These are phyloP conservation scores for Thermoascus crustaceus DNA, from an alignment of 2,329 filamentous ascomycete genomes.

Conservation along the genomic window DNA sequence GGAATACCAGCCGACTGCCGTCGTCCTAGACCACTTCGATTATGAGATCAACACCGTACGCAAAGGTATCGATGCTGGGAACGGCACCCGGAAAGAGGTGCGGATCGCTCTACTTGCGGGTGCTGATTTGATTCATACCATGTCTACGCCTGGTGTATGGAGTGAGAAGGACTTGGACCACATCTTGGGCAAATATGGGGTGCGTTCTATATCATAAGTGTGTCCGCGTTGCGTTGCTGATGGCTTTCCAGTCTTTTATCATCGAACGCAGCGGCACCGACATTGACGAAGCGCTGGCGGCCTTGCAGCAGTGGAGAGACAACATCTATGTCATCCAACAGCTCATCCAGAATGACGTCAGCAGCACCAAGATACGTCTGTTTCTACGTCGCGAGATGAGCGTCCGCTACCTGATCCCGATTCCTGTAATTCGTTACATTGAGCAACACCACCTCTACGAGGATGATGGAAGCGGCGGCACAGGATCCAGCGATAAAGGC, in stretches of 20 bases:
- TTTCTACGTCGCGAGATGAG: constrained; percentile 74
- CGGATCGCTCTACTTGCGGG: constrained; percentile 77
- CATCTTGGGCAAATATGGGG: constrained; percentile 72
- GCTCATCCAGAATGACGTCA: constrained; percentile 78
- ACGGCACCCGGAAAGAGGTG: constrained; percentile 58
- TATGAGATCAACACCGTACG: constrained; percentile 76
- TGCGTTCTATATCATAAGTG: constrained; percentile 17
- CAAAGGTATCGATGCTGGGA: constrained; percentile 61
- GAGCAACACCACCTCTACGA: constrained; percentile 58
- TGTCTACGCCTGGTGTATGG: constrained; percentile 68
- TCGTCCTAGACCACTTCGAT: constrained; percentile 85
- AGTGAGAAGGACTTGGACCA: constrained; percentile 75
- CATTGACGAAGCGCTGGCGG: constrained; percentile 78
- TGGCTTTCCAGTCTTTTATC: constrained; percentile 53
- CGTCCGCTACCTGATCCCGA: constrained; percentile 67
- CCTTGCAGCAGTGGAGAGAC: constrained; percentile 70
- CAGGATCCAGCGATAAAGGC: constrained; percentile 24
- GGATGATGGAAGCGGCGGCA: constrained; percentile 35
- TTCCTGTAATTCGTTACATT: constrained; percentile 67
- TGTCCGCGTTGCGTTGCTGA: neutral
- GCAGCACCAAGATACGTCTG: constrained; percentile 71
- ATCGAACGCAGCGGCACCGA: constrained; percentile 85
- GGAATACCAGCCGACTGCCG: constrained; percentile 79
- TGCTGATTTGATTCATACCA: constrained; percentile 65
- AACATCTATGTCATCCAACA: constrained; percentile 86